A percentile compares a stretch with the other conserved stretches of the same genome.
These are phyloP conservation scores for Cytospora leucostoma DNA, from an alignment of 2,329 filamentous ascomycete genomes.

Conservation along the genomic window DNA sequence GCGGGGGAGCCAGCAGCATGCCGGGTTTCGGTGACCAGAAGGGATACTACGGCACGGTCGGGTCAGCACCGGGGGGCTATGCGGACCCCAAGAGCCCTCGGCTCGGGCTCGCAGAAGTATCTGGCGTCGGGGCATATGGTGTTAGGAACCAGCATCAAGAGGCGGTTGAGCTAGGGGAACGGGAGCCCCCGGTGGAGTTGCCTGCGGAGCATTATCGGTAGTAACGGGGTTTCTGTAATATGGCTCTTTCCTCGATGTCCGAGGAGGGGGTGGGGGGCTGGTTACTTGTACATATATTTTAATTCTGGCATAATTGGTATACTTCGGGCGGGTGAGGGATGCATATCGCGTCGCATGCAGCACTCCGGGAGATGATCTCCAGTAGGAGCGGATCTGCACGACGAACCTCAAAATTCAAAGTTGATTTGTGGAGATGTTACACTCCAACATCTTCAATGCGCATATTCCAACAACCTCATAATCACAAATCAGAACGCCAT, in stretches of 20 bases:
- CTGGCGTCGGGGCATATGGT: constrained; percentile 2
- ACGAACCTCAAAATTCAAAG: background rate
- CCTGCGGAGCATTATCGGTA: constrained; percentile 10
- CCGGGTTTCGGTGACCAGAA: background rate
- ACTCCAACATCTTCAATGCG: background rate
- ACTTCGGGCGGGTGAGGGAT: background rate
- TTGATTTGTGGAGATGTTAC: background rate
- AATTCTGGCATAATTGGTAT: background rate
- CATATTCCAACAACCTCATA: background rate
- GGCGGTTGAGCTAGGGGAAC: constrained; percentile 8
- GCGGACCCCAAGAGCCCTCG: constrained; percentile 13
- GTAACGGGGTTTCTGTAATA: too few relatives aligned
- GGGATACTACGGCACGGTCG: constrained; percentile 4
- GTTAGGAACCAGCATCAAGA: constrained; percentile 13
- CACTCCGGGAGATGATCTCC: background rate
- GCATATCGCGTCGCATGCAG: background rate
- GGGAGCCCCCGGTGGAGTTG: constrained; percentile 5
- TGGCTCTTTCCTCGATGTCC: background rate
- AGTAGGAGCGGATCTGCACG: background rate
- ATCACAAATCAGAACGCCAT: background rate
- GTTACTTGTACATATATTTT: background rate
- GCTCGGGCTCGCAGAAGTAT: constrained; percentile 3
- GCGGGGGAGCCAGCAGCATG: background rate
- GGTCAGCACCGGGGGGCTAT: background rate
- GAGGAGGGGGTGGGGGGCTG: background rate